phyloP scores from a whole-genome alignment of 176 grass and related monocot genomes.

The maize (Zea mays) region Zm-B73-REFERENCE-NAM-5.0 NC_050103.1:177728001-177728500 shows the following conservation, averaged over 20 bases:
- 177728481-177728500: not conserved
- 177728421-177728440: constrained; percentile 25
- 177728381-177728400: not conserved
- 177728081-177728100: not conserved
- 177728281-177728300: constrained; percentile 7
- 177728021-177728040: too few relatives aligned
- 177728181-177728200: not conserved
- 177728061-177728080: not conserved
- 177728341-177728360: not conserved
- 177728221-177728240: not conserved
- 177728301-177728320: constrained; percentile 13
- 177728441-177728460: constrained; percentile 13
- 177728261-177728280: not conserved
- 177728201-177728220: too few relatives aligned
- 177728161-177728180: not conserved
- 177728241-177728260: not conserved
- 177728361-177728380: constrained; percentile 19
- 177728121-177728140: not conserved
- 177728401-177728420: constrained; percentile 21
- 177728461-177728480: not conserved
- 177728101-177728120: not conserved
- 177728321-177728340: constrained; percentile 15
- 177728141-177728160: not conserved
- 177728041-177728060: constrained; percentile 14
- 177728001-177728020: too few relatives aligned